A percentile compares a stretch with the other conserved stretches of the same genome.
Evolutionary conservation across 164 flowering plant genomes (phyloP).

Genomic region (Nymphaea colorata): DNA sequence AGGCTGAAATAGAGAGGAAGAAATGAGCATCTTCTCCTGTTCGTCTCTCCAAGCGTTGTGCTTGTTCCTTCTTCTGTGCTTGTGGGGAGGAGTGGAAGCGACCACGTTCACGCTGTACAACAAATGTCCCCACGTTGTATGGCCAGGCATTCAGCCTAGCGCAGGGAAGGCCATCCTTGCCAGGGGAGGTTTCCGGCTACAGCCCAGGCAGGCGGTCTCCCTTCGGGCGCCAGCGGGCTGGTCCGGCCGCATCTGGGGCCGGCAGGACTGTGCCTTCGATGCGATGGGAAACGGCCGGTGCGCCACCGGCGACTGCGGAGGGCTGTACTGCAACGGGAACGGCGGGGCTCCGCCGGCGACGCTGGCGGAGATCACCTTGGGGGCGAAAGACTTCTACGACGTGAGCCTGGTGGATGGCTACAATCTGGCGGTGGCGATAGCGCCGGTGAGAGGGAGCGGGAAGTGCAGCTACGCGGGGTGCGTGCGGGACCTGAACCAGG

Average conservation of each 20-base stretch:
- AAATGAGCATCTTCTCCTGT: background rate
- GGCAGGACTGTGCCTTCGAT: conserved; percentile 78
- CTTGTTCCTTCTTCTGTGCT: background rate
- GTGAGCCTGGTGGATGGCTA: conserved; percentile 94
- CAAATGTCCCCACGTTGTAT: conserved; percentile 72
- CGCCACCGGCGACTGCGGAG: conserved; percentile 92
- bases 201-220: conserved; percentile 41
- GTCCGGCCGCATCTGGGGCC: conserved; percentile 98
- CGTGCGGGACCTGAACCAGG: conserved; percentile 68
- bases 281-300: conserved; percentile 58
- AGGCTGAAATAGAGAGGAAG: background rate
- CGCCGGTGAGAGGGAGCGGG: conserved; percentile 51
- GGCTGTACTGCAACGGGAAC: conserved; percentile 66
- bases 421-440: conserved; percentile 65
- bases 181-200: conserved; percentile 71
- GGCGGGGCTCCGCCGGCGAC: conserved; percentile 96
- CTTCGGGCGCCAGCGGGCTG: conserved; percentile 54
- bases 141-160: conserved; percentile 88
- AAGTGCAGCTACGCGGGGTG: conserved; percentile 81
- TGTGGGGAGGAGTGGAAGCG: conserved; percentile 7
- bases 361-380: conserved; percentile 82
- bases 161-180: conserved; percentile 72
- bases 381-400: conserved; percentile 82
- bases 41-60: background rate
- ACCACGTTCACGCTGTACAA: conserved; percentile 56